phyloP scores from a whole-genome alignment of 2,329 filamentous ascomycete genomes.

The Aspergillus intermedius region DNA sequence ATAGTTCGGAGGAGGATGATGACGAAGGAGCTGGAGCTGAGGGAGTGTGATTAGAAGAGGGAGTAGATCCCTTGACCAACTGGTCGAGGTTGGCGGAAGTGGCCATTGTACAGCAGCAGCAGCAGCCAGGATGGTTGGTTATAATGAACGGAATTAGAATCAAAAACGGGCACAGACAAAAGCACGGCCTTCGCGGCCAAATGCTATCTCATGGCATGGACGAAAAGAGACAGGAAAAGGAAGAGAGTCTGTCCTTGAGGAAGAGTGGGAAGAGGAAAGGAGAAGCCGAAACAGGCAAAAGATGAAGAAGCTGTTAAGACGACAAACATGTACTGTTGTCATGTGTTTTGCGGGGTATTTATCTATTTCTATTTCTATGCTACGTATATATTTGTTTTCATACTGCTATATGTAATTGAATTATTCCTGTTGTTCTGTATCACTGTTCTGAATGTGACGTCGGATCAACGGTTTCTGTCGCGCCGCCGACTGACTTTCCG shows the following conservation, averaged over 20 bases:
- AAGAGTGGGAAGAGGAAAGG: background rate
- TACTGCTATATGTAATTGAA: background rate
- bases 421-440: no score
- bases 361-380: no score
- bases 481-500: background rate
- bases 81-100: conserved; percentile 64
- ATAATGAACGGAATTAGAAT: background rate
- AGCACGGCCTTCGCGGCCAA: conserved; percentile 25
- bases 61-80: conserved; percentile 76
- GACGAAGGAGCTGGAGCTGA: conserved; percentile 12
- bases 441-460: no score
- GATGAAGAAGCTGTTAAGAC: background rate
- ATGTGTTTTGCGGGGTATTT: background rate
- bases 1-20: conserved; percentile 4
- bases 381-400: no score
- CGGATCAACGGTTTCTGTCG: background rate
- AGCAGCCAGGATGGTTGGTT: background rate
- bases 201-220: conserved; percentile 17
- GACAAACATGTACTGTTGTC: background rate
- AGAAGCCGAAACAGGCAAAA: background rate
- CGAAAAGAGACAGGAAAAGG: background rate
- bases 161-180: background rate
- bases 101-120: conserved; percentile 45
- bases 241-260: background rate
- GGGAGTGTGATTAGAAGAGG: conserved; percentile 5